Evolutionary conservation across 192 early-diverging fungal genomes (phyloP).

Genomic region (Umbelopsis vinacea): DNA sequence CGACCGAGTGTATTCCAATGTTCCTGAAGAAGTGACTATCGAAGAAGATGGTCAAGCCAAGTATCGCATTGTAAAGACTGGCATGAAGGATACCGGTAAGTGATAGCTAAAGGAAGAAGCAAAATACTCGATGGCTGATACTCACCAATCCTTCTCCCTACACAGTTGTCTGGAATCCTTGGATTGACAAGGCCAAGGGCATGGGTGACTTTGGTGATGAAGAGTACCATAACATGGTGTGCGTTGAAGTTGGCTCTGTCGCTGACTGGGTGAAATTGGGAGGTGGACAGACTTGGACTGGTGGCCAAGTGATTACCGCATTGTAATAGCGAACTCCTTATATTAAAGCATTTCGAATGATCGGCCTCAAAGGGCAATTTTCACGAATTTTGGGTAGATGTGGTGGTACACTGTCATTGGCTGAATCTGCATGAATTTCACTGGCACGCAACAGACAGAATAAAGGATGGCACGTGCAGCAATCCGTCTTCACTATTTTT

Average conservation of each 20-base stretch:
- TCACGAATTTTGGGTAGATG: not conserved
- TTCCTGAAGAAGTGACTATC: conserved; percentile 47
- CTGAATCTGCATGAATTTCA: conserved; percentile 6
- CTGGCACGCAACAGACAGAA: not conserved
- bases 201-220: conserved; percentile 92
- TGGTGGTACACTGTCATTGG: conserved; percentile 20
- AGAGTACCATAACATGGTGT: conserved; percentile 88
- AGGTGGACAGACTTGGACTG: conserved; percentile 72
- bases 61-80: conserved; percentile 36
- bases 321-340: not conserved
- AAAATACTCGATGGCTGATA: no score
- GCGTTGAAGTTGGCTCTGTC: conserved; percentile 86
- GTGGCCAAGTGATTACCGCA: conserved; percentile 59
- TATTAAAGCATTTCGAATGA: conserved; percentile 21
- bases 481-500: not conserved
- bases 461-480: conserved; percentile 11
- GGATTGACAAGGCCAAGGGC: conserved; percentile 85
- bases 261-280: conserved; percentile 64
- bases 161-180: conserved; percentile 94
- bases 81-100: conserved; percentile 45
- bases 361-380: conserved; percentile 34
- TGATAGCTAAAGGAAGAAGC: not conserved
- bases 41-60: conserved; percentile 28
- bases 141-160: no score
- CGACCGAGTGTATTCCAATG: conserved; percentile 85